Evolutionary conservation across 169 alveolate genomes (phyloP), one percentile per base, ranked within the genome.

Genomic region (Babesia ovis): DNA sequence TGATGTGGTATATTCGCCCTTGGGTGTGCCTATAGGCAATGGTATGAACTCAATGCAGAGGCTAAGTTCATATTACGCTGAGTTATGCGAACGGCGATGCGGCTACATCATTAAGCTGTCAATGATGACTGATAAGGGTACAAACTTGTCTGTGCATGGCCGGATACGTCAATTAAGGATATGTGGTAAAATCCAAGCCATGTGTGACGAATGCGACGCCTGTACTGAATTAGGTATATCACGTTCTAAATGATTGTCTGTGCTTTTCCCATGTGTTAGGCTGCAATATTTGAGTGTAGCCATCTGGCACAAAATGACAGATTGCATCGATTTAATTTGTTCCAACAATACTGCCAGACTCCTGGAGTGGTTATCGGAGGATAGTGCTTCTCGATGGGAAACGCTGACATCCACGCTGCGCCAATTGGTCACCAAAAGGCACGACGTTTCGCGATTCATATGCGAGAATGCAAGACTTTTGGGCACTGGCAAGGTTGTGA

Each of bases 381-480:
- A 50, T 34, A 48, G 61, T n/a, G 4, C 37, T 5, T n/a, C n/a
- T 25, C 35, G 59, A 20, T 66, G 75, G 73, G n/a, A 16, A 16
- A n/a, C 23, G 46, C 61, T 71, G 8, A 16, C 4, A 31, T 25
- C 8, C 12, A 69, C 45, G 1, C 54, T 70, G 64, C 50, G 68
- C 4, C 22, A 61, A 3, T 12, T 22, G 22, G 60, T 55, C 0
- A 23, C 22, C 41, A 29, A 61, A 29, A 31, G 42, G 1, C 22
- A 27, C 37, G 51, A 46, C 14, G 62, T 53, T 20, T 46, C 74
- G 5, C 6, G 41, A 1, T 79, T 79, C 31, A 1, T 68, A 0
- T 79, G 83, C 56, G 84, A 79, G 50, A 39, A 79, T 45, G 60
- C 67, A 14, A 35, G 61, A 27, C 67, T 79, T 29, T 4, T 79